These are phyloP conservation scores for Hortaea werneckii DNA, from an alignment of 2,329 filamentous ascomycete genomes.

Conservation along the genomic window DNA sequence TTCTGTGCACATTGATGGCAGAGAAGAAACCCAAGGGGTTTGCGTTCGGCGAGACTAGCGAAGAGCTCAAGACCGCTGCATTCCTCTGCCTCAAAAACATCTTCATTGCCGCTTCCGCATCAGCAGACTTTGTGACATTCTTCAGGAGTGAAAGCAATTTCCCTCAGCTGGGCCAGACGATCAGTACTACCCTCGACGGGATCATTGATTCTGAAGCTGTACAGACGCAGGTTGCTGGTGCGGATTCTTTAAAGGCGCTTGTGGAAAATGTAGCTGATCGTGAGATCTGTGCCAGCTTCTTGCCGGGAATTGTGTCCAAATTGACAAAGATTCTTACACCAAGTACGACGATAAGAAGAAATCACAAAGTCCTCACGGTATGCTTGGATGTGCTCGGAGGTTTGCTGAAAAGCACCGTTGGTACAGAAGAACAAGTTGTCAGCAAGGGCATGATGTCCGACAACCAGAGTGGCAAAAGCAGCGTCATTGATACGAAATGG, in stretches of 20 bases:
- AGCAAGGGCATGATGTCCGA: not conserved
- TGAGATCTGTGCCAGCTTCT: slow-evolving; percentile 69
- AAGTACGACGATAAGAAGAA: slow-evolving; percentile 50
- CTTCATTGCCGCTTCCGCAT: slow-evolving; percentile 45
- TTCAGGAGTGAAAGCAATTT: slow-evolving; percentile 50
- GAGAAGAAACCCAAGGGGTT: slow-evolving; percentile 57
- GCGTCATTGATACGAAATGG: slow-evolving; percentile 43
- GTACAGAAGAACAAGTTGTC: slow-evolving; percentile 1
- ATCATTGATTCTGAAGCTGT: slow-evolving; percentile 54
- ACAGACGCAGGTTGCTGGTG: slow-evolving; percentile 61
- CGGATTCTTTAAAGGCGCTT: slow-evolving; percentile 53
- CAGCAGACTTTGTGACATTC: slow-evolving; percentile 36
- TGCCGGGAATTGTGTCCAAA: slow-evolving; percentile 78
- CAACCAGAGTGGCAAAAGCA: not conserved
- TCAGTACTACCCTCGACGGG: slow-evolving; percentile 70
- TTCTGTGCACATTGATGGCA: slow-evolving; percentile 71
- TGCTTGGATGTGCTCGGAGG: slow-evolving; percentile 15
- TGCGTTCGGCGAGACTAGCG: slow-evolving; percentile 45
- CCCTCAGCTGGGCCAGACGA: slow-evolving; percentile 69
- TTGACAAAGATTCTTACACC: slow-evolving; percentile 66
- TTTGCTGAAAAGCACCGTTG: slow-evolving; percentile 14
- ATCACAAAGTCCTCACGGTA: slow-evolving; percentile 50
- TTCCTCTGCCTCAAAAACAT: slow-evolving; percentile 61
- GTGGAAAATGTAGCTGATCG: slow-evolving; percentile 57
- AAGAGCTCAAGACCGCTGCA: slow-evolving; percentile 65